Evolutionary conservation across 805 yeast species (phyloP).

Genomic region (Maudiozyma saulgeensis): DNA sequence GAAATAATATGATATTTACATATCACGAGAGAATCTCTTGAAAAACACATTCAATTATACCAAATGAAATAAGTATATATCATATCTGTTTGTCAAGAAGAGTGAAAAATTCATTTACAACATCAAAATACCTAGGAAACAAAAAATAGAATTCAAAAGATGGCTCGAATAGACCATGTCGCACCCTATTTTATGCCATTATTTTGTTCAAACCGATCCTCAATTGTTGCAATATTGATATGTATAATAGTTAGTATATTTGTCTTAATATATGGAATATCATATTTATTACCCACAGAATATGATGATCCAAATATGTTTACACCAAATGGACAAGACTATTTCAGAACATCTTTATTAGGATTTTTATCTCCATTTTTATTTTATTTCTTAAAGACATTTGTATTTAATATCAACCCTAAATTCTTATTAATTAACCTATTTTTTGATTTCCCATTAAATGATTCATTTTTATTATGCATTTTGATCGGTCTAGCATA

Average conservation of each 20-base stretch:
- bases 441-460: constrained; percentile 24
- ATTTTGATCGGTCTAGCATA: constrained; percentile 32
- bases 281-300: constrained; percentile 15
- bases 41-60: too few species aligned
- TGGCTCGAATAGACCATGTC: constrained; percentile 26
- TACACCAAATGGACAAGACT: constrained; percentile 32
- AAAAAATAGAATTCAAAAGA: constrained; percentile 1
- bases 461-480: constrained; percentile 31
- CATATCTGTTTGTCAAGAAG: too few species aligned
- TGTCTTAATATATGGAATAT: constrained; percentile 12
- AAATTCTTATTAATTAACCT: constrained; percentile 25
- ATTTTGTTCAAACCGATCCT: constrained; percentile 24
- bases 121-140: background rate
- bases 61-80: too few species aligned
- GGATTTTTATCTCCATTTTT: constrained; percentile 30
- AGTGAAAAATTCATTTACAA: background rate
- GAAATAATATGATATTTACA: too few species aligned
- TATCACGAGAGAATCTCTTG: too few species aligned
- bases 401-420: constrained; percentile 21
- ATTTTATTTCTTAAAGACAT: constrained; percentile 24
- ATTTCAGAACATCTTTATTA: constrained; percentile 31
- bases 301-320: constrained; percentile 25
- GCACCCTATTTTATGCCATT: constrained; percentile 28
- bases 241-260: constrained; percentile 10
- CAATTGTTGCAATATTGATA: constrained; percentile 13